These are phyloP conservation scores for Aureobasidium uvarum DNA, from an alignment of 2,329 filamentous ascomycete genomes.

Conservation along the genomic window DNA sequence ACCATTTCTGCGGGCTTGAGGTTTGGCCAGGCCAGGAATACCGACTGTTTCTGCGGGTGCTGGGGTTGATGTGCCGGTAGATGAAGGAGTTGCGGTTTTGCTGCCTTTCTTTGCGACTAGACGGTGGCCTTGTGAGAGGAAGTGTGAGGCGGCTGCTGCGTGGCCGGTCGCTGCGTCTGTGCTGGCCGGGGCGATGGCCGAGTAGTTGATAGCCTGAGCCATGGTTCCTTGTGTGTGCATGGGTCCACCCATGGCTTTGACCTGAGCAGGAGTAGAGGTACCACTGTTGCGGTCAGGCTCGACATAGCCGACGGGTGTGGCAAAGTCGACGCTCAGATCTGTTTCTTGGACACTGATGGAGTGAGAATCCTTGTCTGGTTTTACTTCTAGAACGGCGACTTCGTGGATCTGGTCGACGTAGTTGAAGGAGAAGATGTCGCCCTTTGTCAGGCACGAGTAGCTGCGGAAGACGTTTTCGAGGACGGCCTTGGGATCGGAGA, in stretches of 20 bases:
- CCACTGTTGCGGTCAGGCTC: slow-evolving; percentile 77
- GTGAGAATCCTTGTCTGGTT: slow-evolving; percentile 76
- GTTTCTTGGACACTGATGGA: slow-evolving; percentile 93
- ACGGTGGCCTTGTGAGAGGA: slow-evolving; percentile 75
- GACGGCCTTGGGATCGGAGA: slow-evolving; percentile 94
- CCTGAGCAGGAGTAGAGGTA: slow-evolving; percentile 79
- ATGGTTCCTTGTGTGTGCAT: slow-evolving; percentile 87
- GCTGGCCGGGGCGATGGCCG: slow-evolving; percentile 77
- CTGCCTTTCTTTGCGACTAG: slow-evolving; percentile 79
- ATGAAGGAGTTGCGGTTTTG: slow-evolving; percentile 64
- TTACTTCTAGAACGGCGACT: slow-evolving; percentile 89
- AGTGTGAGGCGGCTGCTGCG: slow-evolving; percentile 69
- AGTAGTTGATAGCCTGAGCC: slow-evolving; percentile 98
- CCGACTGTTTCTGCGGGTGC: slow-evolving; percentile 61
- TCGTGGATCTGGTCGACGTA: slow-evolving; percentile 96
- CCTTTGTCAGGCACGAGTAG: slow-evolving; percentile 89
- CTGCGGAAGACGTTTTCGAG: slow-evolving; percentile 95
- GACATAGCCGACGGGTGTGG: slow-evolving; percentile 87
- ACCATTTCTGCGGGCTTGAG: slow-evolving; percentile 62
- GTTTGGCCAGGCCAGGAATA: slow-evolving; percentile 45
- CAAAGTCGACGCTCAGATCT: slow-evolving; percentile 94
- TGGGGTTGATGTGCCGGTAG: slow-evolving; percentile 32
- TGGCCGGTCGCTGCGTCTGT: slow-evolving; percentile 62
- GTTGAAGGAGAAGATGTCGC: slow-evolving; percentile 91
- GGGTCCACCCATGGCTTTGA: slow-evolving; percentile 64